Evolutionary conservation across 148 eudicot species (phyloP), one percentile per base, ranked within the genome.

Genomic region (Vaccinium vitisidaea): DNA sequence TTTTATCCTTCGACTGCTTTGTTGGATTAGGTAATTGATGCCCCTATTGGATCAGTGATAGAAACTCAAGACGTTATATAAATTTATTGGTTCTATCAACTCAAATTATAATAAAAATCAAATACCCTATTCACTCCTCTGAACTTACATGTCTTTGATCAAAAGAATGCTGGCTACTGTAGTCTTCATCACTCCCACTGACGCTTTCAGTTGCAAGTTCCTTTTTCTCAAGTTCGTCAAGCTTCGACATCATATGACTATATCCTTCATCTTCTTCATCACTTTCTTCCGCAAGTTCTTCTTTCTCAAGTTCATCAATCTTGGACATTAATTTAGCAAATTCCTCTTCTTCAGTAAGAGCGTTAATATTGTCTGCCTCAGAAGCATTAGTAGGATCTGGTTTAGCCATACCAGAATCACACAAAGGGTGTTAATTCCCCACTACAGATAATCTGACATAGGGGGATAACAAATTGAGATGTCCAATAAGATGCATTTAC

Each of bases 251-350:
- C 50, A 91, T 87, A 53, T 84, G 90, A 83, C 85, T 84, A 88
- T 84, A 90, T 59, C 92, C 94, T 16, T 87, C 85, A 81, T 89
- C 90, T 53, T 81, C 82, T 55, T 84, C 83, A n/a, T 77, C 80
- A 65, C 76, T 87, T 86, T 89, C 94, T 76, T 89, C 91, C 77
- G 88, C 96, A 83, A 90, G 94, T 90, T 96, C 99, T 87, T 91
- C 93, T 86, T 90, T 91, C 88, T 93, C 97, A 83, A 94, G 97
- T 84, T 96, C 98, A 85, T 90, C 95, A 48, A 96, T 83, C 85
- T 90, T 88, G 32, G 97, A 83, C 89, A 91, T 88, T 11, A 93
- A 87, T 27, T 88, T 91, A 82, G 90, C 89, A 92, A 85, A 93
- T 78, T 92, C 98, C 80, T 92, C 92, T 79, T 89, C 91, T 80